Percentiles rank a stretch among this genome's conserved stretches.
These are phyloP conservation scores for Eutrema heterophyllum DNA, from an alignment of 345 rosid species.

Conservation along the genomic window DNA sequence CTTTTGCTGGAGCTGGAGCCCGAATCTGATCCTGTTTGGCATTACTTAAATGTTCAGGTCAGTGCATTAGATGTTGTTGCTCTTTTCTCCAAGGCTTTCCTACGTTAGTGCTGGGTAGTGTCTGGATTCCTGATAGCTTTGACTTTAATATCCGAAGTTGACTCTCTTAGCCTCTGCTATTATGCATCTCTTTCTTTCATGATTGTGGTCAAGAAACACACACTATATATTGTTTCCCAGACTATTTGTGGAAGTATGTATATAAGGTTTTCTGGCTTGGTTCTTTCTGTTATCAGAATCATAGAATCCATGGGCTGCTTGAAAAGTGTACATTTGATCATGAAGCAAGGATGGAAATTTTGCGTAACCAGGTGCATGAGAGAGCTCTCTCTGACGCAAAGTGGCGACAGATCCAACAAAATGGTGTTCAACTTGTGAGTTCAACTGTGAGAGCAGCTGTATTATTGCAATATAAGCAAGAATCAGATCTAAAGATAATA, in stretches of 20 bases:
- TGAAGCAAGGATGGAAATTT: slow-evolving; percentile 73
- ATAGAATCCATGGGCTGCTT: slow-evolving; percentile 85
- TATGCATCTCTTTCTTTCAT: not conserved
- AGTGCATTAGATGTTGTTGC: slow-evolving; percentile 20
- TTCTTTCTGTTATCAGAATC: slow-evolving; percentile 49
- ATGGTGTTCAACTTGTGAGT: slow-evolving; percentile 57
- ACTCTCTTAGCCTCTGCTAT: not conserved
- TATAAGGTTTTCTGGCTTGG: slow-evolving; percentile 9
- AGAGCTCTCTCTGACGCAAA: slow-evolving; percentile 79
- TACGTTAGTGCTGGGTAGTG: not conserved
- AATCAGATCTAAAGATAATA: slow-evolving; percentile 9
- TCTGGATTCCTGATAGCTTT: not conserved
- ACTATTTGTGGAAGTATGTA: not conserved
- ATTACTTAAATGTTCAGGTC: slow-evolving; percentile 90
- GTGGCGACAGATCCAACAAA: slow-evolving; percentile 88
- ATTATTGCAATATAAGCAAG: not conserved
- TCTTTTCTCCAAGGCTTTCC: slow-evolving; percentile 1
- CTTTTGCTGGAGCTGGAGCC: slow-evolving; percentile 94
- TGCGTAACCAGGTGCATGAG: slow-evolving; percentile 61
- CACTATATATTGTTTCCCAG: not conserved
- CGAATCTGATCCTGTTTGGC: slow-evolving; percentile 96
- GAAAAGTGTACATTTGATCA: slow-evolving; percentile 92
- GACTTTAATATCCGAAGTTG: not conserved
- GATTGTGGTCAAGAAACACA: not conserved
- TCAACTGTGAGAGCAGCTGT: not conserved